These are phyloP conservation scores for Gardenia jasminoides DNA, from an alignment of 257 asterid species.

Conservation along the genomic window DNA sequence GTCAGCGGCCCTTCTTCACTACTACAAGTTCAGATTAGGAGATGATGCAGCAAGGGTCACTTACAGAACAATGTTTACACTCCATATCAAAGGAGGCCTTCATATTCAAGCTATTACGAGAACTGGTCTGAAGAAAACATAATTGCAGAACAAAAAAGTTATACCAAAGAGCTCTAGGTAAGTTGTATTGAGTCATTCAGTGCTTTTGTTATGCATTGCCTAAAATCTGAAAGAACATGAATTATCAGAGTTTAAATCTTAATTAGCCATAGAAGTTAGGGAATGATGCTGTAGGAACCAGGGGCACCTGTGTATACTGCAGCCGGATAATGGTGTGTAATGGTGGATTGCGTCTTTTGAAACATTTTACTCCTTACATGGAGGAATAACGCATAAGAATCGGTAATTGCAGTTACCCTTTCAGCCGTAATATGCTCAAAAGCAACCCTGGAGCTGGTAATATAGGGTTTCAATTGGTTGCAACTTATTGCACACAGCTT, in stretches of 20 bases:
- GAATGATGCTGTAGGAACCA: neutral
- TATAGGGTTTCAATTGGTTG: neutral
- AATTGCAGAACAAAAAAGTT: neutral
- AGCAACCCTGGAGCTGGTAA: neutral
- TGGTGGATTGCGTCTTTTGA: neutral
- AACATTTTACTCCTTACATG: neutral
- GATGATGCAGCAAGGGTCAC: slow-evolving; percentile 42
- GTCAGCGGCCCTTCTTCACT: slow-evolving; percentile 48
- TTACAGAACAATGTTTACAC: slow-evolving; percentile 69
- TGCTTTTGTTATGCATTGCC: neutral
- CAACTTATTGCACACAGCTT: no score
- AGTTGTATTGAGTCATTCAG: neutral
- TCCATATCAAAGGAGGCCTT: slow-evolving; percentile 62
- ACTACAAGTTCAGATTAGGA: slow-evolving; percentile 50
- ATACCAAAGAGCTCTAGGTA: no score
- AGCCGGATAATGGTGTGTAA: neutral
- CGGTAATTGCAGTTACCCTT: neutral
- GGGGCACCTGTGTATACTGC: no score
- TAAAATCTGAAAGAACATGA: neutral
- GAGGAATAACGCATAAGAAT: neutral
- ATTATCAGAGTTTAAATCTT: neutral
- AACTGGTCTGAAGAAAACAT: neutral
- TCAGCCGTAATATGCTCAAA: neutral
- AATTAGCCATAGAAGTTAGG: no score
- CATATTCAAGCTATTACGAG: slow-evolving; percentile 45